These are phyloP conservation scores for Ophiostoma ulmi DNA, from an alignment of 2,329 filamentous ascomycete genomes.

Conservation along the genomic window DNA sequence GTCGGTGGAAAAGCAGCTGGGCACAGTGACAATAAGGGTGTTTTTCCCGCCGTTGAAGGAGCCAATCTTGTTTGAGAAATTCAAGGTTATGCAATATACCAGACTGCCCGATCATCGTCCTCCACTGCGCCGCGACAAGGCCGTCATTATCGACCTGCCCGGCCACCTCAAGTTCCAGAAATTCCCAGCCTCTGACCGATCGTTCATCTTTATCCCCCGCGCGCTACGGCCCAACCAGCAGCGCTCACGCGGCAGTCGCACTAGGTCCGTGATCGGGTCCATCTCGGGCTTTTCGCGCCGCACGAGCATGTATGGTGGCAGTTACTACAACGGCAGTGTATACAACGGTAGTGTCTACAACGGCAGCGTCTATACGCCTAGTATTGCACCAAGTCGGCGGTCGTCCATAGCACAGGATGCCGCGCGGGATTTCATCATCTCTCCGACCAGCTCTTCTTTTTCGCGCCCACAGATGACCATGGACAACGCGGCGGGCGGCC, in stretches of 20 bases:
- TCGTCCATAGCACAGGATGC: constrained; percentile 70
- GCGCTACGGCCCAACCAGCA: constrained; percentile 91
- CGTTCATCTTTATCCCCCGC: constrained; percentile 96
- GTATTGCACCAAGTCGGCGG: constrained; percentile 78
- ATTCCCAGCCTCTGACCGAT: constrained; percentile 81
- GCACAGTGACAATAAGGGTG: constrained; percentile 79
- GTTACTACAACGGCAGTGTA: constrained; percentile 62
- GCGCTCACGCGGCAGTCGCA: constrained; percentile 67
- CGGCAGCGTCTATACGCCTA: constrained; percentile 66
- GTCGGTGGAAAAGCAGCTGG: constrained; percentile 77
- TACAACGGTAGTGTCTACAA: constrained; percentile 53
- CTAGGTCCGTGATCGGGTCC: constrained; percentile 65
- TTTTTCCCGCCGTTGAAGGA: constrained; percentile 70
- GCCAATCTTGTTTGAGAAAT: constrained; percentile 65
- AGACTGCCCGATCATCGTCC: constrained; percentile 92
- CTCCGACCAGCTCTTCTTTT: constrained; percentile 72
- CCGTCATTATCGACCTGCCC: constrained; percentile 87
- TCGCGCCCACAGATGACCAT: constrained; percentile 59
- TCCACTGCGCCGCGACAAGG: constrained; percentile 90
- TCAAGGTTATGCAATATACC: constrained; percentile 84
- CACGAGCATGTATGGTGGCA: constrained; percentile 66
- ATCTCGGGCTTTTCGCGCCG: constrained; percentile 66
- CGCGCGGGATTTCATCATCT: constrained; percentile 68
- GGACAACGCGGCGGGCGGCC: constrained; percentile 47
- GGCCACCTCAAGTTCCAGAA: constrained; percentile 77